Conservation (phyloP, 495 filamentous ascomycete species). For the Astrocystis sublimbata region DNA sequence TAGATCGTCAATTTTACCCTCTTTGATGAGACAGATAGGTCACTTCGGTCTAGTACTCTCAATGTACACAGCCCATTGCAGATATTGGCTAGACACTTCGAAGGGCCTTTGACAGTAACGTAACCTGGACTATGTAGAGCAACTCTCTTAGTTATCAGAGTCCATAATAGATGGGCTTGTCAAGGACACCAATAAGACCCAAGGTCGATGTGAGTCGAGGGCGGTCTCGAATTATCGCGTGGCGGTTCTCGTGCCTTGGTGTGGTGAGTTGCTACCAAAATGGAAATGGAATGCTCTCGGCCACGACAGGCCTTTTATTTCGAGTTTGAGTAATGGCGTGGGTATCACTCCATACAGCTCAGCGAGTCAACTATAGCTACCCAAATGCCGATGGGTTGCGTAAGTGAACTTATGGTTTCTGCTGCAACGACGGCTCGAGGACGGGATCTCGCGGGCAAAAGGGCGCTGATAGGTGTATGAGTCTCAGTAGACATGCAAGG, state of each 20-base stretch:
- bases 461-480: constrained; percentile 3
- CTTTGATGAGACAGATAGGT: background rate
- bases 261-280: background rate
- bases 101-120: background rate
- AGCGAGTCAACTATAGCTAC: background rate
- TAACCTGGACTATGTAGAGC: too few species aligned
- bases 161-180: background rate
- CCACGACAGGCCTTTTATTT: constrained; percentile 1
- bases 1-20: constrained; percentile 23
- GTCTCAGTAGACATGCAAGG: constrained; percentile 5
- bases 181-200: background rate
- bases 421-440: background rate
- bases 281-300: background rate
- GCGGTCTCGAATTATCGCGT: background rate
- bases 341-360: background rate
- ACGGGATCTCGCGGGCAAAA: constrained; percentile 8
- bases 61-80: too few species aligned
- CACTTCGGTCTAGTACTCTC: background rate
- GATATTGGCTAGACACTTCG: background rate
- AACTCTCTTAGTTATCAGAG: too few species aligned
- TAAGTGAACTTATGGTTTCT: background rate
- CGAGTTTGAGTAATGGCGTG: background rate
- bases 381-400: background rate
- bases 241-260: background rate
- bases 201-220: background rate